Evolutionary conservation across 768 basidiomycete genomes (phyloP), one percentile per base, ranked within the genome.

Genomic region (Fibroporia radiculosa): DNA sequence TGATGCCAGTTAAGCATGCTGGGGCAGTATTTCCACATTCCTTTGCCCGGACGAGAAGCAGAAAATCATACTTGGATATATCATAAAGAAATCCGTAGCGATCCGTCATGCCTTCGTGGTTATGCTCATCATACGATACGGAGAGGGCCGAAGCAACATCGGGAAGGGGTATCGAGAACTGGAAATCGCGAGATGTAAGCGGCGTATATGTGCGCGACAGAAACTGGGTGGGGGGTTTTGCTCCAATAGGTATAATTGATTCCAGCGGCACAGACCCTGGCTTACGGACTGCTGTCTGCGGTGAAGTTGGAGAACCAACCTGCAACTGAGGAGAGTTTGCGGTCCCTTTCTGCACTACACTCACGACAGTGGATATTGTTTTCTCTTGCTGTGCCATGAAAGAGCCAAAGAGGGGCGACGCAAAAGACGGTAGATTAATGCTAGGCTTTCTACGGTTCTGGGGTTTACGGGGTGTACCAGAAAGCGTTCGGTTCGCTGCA

Each of bases 71-170:
- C 53, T 80, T 74, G 2, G 81, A 78, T 1, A 91, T 75, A 52
- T 92, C 89, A 48, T 93, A 93, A 62, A 93, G 82, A 66, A 93
- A 93, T 0, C 92, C 92, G 55, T 83, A 93, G 4, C 89, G 80
- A 49, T 93, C 92, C 16, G 89, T 90, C 45, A 92, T 66, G 3
- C 77, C 77, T 38, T 76, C 69, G 40, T 74, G 71, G 45, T 65
- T 71, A 51, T 72, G 69, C 27, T 77, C 75, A 35, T 72, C 70
- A 16, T 69, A 69, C 40, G 75, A 70, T 16, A 72, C 63, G 14
- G 65, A 71, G 52, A 75, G 77, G 31, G 72, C 69, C 36, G 78
- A 76, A 0, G 80, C 77, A 6, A 77, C 68, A 48, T 76, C 73
- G 0, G 72, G 78, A 7, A 75, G 64, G 2, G 81, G 78, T 28